Base-by-base conservation (phyloP, 306 rosid species). In the Quercus suber region DNA sequence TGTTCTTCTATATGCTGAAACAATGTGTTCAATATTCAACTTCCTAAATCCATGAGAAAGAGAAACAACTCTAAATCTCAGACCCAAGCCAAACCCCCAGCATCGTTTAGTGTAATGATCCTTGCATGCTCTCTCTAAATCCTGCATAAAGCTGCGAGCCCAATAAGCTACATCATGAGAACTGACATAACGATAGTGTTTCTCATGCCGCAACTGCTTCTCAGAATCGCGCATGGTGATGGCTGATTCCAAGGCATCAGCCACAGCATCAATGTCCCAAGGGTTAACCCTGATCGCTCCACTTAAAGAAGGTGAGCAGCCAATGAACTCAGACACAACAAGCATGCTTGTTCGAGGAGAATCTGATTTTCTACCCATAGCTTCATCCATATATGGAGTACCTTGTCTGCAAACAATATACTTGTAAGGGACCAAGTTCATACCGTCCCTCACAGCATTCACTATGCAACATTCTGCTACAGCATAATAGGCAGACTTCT, bases 241-340 rank as follows among this genome's bases (percentile, higher is more conserved):
- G 43, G 98, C 98, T 7, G 49, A 58, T 80, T 88, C 81, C 87
- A 92, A 69, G 73, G 96, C 97, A 76, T 86, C 96, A 12, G 97
- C 90, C 33, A 92, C 93, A 12, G 93, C 94, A 79, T 89, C 93
- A 71, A 89, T 31, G 77, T 94, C 90, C 97, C 97, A 92, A 43
- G 97, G 97, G 82, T 94, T 94, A 77, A 94, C 93, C 86, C 94
- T 89, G 71, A 94, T 87, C 27, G 98, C 98, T 76, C 98, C 97
- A 80, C 98, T 92, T 31, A 94, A 83, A 28, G 98, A 92, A 41
- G 96, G 97, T 55, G 97, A 92, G 79, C 97, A 92, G 64, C 98
- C 97, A 79, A 92, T 88, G 75, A 92, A 94, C 84, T 94, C 97
- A 30, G 98, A 94, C 71, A 92, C 96, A 60, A 94, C 97, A 49